Evolutionary conservation across 202 grass and related monocot species (phyloP).

Genomic region (Sporobolus alterniflorus): DNA sequence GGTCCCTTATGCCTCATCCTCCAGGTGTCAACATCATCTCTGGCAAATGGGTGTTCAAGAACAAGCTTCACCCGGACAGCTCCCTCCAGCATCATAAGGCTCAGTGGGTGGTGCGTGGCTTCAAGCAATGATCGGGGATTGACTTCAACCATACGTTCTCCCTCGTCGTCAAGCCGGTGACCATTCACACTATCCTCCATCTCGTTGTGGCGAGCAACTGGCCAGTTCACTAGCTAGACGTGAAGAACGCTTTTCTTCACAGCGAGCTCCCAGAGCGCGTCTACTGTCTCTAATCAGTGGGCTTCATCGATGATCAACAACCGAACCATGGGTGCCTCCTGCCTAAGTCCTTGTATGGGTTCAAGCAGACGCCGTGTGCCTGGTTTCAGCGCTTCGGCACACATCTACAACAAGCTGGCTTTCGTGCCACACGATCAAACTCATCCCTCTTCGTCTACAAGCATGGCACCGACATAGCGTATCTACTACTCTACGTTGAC

Average conservation of each 20-base stretch:
- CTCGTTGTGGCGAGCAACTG: background rate
- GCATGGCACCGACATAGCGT: background rate
- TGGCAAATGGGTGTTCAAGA: background rate
- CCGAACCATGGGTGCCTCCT: background rate
- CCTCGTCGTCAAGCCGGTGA: background rate
- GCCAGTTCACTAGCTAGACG: background rate
- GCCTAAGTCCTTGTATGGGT: background rate
- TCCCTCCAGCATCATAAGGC: background rate
- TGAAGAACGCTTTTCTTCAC: background rate
- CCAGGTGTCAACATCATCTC: background rate
- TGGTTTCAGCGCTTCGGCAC: background rate
- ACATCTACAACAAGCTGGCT: background rate
- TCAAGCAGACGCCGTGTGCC: background rate
- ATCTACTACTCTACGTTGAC: background rate
- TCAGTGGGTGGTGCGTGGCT: background rate
- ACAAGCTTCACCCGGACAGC: background rate
- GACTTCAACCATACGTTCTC: background rate
- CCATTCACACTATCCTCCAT: background rate
- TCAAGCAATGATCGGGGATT: background rate
- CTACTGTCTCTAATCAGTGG: background rate
- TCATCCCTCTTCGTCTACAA: background rate
- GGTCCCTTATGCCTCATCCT: background rate
- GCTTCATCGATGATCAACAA: background rate
- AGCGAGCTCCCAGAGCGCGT: background rate
- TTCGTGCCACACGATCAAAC: background rate